Percentiles rank a stretch among this genome's conserved stretches.
These are phyloP conservation scores for Erucastrum elatum DNA, from an alignment of 345 rosid species.

Conservation along the genomic window DNA sequence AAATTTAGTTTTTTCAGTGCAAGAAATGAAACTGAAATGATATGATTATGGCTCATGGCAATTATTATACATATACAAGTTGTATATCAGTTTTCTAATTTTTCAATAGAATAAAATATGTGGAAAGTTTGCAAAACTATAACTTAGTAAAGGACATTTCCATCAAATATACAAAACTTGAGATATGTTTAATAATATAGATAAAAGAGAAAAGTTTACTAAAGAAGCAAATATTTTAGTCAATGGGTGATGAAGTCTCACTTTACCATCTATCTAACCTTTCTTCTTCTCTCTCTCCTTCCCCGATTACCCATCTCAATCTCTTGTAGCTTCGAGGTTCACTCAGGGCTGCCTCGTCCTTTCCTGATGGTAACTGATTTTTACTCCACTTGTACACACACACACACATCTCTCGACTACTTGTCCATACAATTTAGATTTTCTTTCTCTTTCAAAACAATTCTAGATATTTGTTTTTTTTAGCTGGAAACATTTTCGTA, in stretches of 20 bases:
- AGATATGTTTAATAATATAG: background rate
- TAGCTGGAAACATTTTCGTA: constrained; percentile 18
- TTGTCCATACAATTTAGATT: constrained; percentile 11
- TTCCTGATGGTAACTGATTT: constrained; percentile 25
- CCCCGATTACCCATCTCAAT: constrained; percentile 17
- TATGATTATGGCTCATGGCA: no score
- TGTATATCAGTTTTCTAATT: no score
- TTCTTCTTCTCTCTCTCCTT: constrained; percentile 14
- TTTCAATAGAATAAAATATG: no score
- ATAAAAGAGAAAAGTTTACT: no score
- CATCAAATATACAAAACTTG: background rate
- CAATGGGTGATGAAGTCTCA: constrained; percentile 2
- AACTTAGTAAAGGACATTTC: background rate
- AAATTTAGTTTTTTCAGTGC: no score
- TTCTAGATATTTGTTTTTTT: background rate
- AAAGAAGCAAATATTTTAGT: constrained; percentile 9
- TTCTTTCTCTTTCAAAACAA: no score
- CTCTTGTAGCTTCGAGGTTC: constrained; percentile 31
- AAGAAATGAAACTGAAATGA: no score
- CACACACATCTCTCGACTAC: background rate
- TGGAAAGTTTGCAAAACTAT: no score
- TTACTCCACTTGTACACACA: no score
- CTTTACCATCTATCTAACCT: constrained; percentile 17
- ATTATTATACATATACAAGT: no score
- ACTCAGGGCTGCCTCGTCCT: constrained; percentile 38